Evolutionary conservation across 2,329 filamentous ascomycete species (phyloP), one percentile per base, ranked within the genome.

Genomic region (Orbilia javanica): DNA sequence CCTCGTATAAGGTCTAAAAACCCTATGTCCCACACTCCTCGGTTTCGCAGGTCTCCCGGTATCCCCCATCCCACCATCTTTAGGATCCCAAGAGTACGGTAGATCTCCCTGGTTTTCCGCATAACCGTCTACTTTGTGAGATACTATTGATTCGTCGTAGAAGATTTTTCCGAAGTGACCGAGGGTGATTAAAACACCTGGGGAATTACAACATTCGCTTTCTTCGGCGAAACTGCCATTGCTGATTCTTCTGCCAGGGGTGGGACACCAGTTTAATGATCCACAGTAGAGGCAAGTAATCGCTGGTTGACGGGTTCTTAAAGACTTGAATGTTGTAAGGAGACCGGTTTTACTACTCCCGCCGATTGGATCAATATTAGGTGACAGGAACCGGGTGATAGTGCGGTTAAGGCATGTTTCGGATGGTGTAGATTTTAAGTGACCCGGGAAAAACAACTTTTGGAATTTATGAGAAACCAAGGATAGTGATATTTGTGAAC

Each of bases 1-100:
- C 20, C 46, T 22, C 46, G 46, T 50, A 50, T 50, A 50, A 10
- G 46, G 46, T n/a, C 46, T 50, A 25, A 50, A 50, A 15, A 50
- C 46, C 20, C 18, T 50, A 25, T 50, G 18, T 3, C 46, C 46
- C 7, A 50, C 18, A 50, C 46, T 25, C 46, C 25, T 50, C 46
- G 46, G 46, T n/a, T 50, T 50, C 46, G 46, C 46, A 50, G 46
- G 46, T 50, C 46, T 22, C 5, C 18, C 46, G 13, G 20, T 25
- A 13, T 25, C 46, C 11, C 46, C 46, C 7, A 50, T 50, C 20
- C 46, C 46, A 15, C 46, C 46, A 25, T 50, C 46, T 11, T 25
- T 50, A 50, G 3, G 7, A 50, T 27, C 20, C 46, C 46, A 50
- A 4, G 18, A 50, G 18, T 50, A 50, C 7, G 46, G 46, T 27